Percentiles rank a stretch among this genome's conserved stretches.
phyloP scores from a whole-genome alignment of 148 eudicot species.

The Bassia scoparia region DNA sequence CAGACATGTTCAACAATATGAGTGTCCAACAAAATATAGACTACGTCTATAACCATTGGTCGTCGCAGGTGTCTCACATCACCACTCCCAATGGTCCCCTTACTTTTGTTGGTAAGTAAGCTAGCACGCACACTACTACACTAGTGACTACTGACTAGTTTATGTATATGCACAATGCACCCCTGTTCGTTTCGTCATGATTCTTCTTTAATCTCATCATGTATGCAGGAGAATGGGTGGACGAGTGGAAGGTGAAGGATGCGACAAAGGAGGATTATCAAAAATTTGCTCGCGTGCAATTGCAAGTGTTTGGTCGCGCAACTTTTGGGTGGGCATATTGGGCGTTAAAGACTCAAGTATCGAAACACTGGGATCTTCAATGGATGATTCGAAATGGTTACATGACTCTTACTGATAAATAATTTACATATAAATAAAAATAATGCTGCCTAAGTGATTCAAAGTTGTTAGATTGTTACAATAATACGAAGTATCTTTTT shows the following conservation, averaged over 20 bases:
- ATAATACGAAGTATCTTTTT: no score
- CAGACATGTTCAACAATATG: conserved; percentile 3
- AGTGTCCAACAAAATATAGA: conserved; percentile 32
- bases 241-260: conserved; percentile 41
- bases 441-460: no score
- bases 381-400: neutral
- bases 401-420: neutral
- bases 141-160: no score
- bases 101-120: no score
- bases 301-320: neutral
- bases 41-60: conserved; percentile 23
- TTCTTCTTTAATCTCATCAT: no score
- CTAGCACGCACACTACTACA: no score
- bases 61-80: conserved; percentile 22
- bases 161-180: no score
- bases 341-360: neutral
- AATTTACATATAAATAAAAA: no score
- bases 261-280: no score
- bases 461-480: no score
- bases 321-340: neutral
- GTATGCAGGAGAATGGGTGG: conserved; percentile 74
- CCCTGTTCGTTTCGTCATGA: no score
- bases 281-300: neutral
- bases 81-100: conserved; percentile 34
- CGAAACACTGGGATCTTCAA: neutral